Evolutionary conservation across 2,329 filamentous ascomycete species (phyloP), one percentile per base, ranked within the genome.

Genomic region (Periconia digitata): DNA sequence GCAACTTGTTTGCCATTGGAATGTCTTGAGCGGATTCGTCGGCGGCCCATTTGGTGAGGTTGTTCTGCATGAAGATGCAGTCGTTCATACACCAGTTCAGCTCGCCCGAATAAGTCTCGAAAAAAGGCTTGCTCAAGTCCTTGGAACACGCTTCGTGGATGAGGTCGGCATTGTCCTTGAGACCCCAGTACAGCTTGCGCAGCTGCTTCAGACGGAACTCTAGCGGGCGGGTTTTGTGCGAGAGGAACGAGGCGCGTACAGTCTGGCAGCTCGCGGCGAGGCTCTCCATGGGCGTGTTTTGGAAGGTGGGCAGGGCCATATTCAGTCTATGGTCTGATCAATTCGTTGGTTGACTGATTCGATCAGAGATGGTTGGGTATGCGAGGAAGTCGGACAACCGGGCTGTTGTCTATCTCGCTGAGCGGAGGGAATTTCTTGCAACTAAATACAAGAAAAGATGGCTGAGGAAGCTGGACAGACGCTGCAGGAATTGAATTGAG

Each of bases 131-230:
- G 69, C 84, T 81, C 56, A 97, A 76, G 67, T 99, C 94, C 60
- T 82, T 79, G 67, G 82, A 79, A 67, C 90, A 82, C 18, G 92
- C 90, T 69, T 90, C 87, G 57, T 84, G 68, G 52, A 97, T 79
- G 59, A 86, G 81, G 39, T 84, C 77, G 47, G 85, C 80, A 69
- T 89, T 86, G 77, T 97, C 92, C 56, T 85, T 85, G 58, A 96
- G 72, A 7, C 83, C 91, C 94, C 94, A 97, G 78, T 96, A 97
- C 47, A 97, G 85, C 80, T 91, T 92, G 61, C 92, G 87, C 52
- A 99, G 84, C 79, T 97, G 94, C 46, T 84, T 79, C 54, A 92
- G 78, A 55, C 94, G 85, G 76, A 87, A 97, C 63, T 89, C 82
- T 51, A 96, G 69, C 46, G 89, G 81, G 67, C 90, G 90, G 37